phyloP scores from a whole-genome alignment of 1,284 basidiomycete species.

The Pascua guehoae region DNA sequence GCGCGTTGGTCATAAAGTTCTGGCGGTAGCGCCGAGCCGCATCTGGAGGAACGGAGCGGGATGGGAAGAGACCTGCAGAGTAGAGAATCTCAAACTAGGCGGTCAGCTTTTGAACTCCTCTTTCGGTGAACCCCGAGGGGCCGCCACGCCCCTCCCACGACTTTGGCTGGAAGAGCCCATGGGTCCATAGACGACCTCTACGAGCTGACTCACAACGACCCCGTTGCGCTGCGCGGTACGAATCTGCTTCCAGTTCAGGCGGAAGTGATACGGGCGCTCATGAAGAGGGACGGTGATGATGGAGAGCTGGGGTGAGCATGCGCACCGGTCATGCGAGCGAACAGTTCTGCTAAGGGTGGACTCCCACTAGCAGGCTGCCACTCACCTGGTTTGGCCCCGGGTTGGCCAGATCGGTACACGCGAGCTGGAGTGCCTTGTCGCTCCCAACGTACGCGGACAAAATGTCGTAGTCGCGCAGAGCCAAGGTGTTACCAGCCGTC shows the following conservation, averaged over 20 bases:
- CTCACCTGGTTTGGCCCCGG: conserved; percentile 49
- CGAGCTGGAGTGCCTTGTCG: conserved; percentile 45
- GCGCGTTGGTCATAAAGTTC: conserved; percentile 47
- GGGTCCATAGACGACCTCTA: too few species aligned
- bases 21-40: conserved; percentile 36
- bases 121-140: too few species aligned
- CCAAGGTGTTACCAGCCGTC: conserved; percentile 36
- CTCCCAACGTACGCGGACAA: conserved; percentile 41
- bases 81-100: conserved; percentile 48
- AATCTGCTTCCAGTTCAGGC: conserved; percentile 44
- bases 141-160: too few species aligned
- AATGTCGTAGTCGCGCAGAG: conserved; percentile 41
- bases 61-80: conserved; percentile 41
- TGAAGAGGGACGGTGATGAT: conserved; percentile 48
- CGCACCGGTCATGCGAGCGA: not conserved
- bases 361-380: not conserved
- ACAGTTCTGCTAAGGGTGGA: not conserved
- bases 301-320: conserved; percentile 31
- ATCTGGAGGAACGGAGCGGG: conserved; percentile 26
- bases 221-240: conserved; percentile 46
- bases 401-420: conserved; percentile 43
- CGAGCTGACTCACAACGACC: conserved; percentile 40
- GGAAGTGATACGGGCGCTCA: conserved; percentile 43
- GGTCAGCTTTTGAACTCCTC: not conserved
- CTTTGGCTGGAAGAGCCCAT: too few species aligned